phyloP scores from a whole-genome alignment of 306 rosid genomes.

The Cajanus cajan region DNA sequence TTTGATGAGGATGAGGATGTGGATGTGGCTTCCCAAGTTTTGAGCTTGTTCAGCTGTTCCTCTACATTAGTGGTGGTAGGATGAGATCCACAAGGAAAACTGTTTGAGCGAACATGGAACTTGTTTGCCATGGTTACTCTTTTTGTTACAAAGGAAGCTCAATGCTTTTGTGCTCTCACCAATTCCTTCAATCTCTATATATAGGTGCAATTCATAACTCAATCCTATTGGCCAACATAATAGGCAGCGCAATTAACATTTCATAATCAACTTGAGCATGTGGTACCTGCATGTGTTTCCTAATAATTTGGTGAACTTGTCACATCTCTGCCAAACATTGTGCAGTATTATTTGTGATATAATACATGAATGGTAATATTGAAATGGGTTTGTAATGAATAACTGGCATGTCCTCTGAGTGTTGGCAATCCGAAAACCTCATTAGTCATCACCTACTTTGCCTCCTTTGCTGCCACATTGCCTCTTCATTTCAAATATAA shows the following conservation, averaged over 20 bases:
- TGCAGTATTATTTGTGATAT: slow-evolving; percentile 16
- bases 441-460: slow-evolving; percentile 35
- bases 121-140: slow-evolving; percentile 47
- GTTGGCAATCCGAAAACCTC: slow-evolving; percentile 26
- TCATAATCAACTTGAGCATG: slow-evolving; percentile 33
- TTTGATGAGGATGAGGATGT: slow-evolving; percentile 26
- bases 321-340: slow-evolving; percentile 40
- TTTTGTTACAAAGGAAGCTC: not conserved
- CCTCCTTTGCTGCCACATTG: slow-evolving; percentile 48
- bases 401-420: slow-evolving; percentile 27
- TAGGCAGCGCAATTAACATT: not conserved
- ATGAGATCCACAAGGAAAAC: slow-evolving; percentile 75
- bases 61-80: slow-evolving; percentile 54
- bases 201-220: slow-evolving; percentile 7
- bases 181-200: slow-evolving; percentile 20
- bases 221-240: not conserved
- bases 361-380: not conserved
- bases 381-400: slow-evolving; percentile 9
- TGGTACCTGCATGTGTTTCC: slow-evolving; percentile 36
- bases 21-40: slow-evolving; percentile 44
- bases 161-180: slow-evolving; percentile 13
- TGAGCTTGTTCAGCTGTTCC: slow-evolving; percentile 53
- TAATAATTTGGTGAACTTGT: slow-evolving; percentile 30
- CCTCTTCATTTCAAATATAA: not conserved
- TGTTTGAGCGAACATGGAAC: slow-evolving; percentile 53